phyloP scores from a whole-genome alignment of 2,329 filamentous ascomycete species.

The Chaetomiaceae sp. region DNA sequence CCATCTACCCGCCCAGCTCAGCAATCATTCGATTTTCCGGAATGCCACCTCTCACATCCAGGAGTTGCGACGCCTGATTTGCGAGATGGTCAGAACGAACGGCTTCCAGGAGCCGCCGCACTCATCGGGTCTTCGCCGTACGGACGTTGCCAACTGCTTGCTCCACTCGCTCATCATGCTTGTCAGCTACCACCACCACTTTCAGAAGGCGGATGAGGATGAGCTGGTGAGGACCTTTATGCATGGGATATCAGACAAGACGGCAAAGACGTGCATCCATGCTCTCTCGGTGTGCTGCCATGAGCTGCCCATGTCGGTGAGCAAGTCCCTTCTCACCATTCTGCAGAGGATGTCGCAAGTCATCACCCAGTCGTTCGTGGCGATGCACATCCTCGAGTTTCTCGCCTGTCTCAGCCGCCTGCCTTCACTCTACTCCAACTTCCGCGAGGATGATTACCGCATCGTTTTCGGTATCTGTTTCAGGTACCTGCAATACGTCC shows the following conservation, averaged over 20 bases:
- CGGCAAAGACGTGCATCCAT: slow-evolving; percentile 89
- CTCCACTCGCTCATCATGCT: slow-evolving; percentile 84
- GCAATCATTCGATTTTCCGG: slow-evolving; percentile 81
- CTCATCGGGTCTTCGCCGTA: slow-evolving; percentile 74
- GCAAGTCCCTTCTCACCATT: slow-evolving; percentile 78
- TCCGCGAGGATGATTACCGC: slow-evolving; percentile 86
- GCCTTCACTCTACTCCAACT: slow-evolving; percentile 79
- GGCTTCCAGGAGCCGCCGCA: slow-evolving; percentile 76
- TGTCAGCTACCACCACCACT: slow-evolving; percentile 83
- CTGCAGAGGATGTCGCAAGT: slow-evolving; percentile 93
- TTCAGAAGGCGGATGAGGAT: slow-evolving; percentile 80
- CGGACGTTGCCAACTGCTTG: slow-evolving; percentile 83
- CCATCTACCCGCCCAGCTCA: slow-evolving; percentile 80
- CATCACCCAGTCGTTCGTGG: slow-evolving; percentile 87
- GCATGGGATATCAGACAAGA: slow-evolving; percentile 80
- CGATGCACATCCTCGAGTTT: slow-evolving; percentile 94
- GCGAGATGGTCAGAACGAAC: slow-evolving; percentile 75
- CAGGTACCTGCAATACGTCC: slow-evolving; percentile 83
- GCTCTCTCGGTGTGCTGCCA: slow-evolving; percentile 92
- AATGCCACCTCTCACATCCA: slow-evolving; percentile 70
- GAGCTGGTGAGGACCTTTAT: slow-evolving; percentile 85
- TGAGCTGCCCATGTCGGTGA: slow-evolving; percentile 82
- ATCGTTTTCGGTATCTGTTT: slow-evolving; percentile 95
- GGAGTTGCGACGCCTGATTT: slow-evolving; percentile 69
- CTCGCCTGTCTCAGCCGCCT: slow-evolving; percentile 83